phyloP scores from a whole-genome alignment of 2,329 filamentous ascomycete genomes.

The Lasiodiplodia sp. region DNA sequence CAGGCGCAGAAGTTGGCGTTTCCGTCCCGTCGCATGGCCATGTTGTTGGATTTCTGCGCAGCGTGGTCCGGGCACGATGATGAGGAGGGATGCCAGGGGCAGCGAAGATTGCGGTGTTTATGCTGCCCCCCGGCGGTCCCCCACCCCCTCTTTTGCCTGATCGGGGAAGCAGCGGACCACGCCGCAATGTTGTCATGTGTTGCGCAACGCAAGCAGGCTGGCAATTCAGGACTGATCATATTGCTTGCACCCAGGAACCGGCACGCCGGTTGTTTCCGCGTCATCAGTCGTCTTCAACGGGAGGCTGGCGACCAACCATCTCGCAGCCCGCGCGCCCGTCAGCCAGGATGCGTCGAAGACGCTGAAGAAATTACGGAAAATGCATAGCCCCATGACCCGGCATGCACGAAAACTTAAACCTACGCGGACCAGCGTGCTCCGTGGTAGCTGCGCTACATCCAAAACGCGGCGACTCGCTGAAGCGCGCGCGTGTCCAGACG shows the following conservation, averaged over 20 bases:
- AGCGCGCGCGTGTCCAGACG: conserved; percentile 16
- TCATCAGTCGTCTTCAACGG: conserved; percentile 6
- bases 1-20: neutral
- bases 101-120: conserved; percentile 9
- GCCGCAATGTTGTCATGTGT: conserved; percentile 27
- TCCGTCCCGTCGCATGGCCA: conserved; percentile 19
- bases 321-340: conserved; percentile 1
- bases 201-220: conserved; percentile 15
- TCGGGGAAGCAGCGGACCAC: conserved; percentile 22
- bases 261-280: conserved; percentile 20
- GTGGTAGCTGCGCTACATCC: conserved; percentile 9
- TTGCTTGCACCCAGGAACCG: conserved; percentile 16
- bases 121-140: conserved; percentile 16
- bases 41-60: neutral
- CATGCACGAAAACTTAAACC: conserved; percentile 14
- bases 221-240: conserved; percentile 16
- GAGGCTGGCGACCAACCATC: conserved; percentile 1
- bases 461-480: conserved; percentile 18
- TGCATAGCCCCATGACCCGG: conserved; percentile 6
- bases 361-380: conserved; percentile 25
- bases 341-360: conserved; percentile 9
- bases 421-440: conserved; percentile 7
- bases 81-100: conserved; percentile 6
- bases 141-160: conserved; percentile 24
- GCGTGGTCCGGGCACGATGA: conserved; percentile 7